phyloP scores from a whole-genome alignment of 1,284 basidiomycete genomes.

The Exobasidium cylindrosporum region DNA sequence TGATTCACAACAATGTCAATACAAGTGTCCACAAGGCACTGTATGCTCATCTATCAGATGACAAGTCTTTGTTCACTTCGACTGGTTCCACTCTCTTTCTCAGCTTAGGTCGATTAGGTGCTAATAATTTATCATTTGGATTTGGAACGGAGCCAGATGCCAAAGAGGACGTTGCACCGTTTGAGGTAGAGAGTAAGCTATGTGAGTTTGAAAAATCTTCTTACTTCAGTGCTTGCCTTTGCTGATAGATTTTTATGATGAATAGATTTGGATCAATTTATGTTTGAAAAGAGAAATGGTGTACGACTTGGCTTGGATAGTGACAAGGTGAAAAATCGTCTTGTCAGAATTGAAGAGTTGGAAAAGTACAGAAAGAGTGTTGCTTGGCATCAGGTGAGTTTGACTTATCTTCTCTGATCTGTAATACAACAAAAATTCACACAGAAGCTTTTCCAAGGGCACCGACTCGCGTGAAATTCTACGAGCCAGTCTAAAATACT shows the following conservation, averaged over 20 bases:
- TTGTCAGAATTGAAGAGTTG: neutral
- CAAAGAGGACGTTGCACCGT: conserved; percentile 2
- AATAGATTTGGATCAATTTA: conserved; percentile 4
- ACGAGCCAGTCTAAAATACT: conserved; percentile 2
- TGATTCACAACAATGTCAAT: conserved; percentile 2
- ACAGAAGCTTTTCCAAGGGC: neutral
- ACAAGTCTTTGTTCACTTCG: conserved; percentile 1
- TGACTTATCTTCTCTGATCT: too few relatives aligned
- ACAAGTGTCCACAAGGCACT: neutral
- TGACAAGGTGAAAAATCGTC: neutral
- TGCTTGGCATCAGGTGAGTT: neutral
- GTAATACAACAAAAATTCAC: neutral
- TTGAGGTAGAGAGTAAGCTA: neutral
- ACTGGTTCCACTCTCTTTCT: neutral
- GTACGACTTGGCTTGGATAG: conserved; percentile 5
- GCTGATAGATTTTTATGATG: neutral
- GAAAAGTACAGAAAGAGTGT: conserved; percentile 7
- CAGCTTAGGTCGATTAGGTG: conserved; percentile 1
- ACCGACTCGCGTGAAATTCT: neutral
- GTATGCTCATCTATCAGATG: neutral
- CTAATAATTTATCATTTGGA: neutral
- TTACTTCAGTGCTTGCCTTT: neutral
- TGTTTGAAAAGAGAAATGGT: conserved; percentile 7
- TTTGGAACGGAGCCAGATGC: neutral
- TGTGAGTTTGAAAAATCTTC: neutral